A percentile compares a stretch with the other conserved stretches of the same genome.
These are phyloP conservation scores for Trichoderma sp. DNA, from an alignment of 2,329 filamentous ascomycete genomes.

Conservation along the genomic window DNA sequence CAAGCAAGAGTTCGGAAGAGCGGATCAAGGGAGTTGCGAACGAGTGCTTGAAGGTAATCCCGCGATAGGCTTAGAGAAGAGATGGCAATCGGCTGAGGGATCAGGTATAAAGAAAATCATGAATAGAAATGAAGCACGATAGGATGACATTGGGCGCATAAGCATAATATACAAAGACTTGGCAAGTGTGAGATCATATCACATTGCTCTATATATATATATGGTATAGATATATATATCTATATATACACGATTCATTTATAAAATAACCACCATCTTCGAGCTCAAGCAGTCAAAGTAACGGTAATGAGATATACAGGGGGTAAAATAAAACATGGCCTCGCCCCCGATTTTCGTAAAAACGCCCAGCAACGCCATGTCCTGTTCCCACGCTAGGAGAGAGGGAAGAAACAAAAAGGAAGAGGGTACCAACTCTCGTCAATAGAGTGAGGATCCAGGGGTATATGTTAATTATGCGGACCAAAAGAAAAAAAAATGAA, in stretches of 20 bases:
- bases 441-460: conserved; percentile 9
- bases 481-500: background rate
- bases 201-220: background rate
- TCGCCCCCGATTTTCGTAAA: background rate
- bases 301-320: background rate
- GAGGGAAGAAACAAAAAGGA: background rate
- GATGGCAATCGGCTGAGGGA: background rate
- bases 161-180: background rate
- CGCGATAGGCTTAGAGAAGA: background rate
- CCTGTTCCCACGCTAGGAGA: background rate
- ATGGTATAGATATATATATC: background rate
- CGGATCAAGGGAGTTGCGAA: conserved; percentile 47
- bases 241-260: conserved; percentile 6
- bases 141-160: background rate
- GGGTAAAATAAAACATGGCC: background rate
- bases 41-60: conserved; percentile 43
- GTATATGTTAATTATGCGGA: conserved; percentile 13
- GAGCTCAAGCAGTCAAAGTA: background rate
- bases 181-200: background rate
- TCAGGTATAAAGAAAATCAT: background rate
- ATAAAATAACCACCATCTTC: background rate
- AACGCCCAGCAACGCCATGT: conserved; percentile 15
- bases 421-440: background rate
- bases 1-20: conserved; percentile 45
- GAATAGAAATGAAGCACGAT: conserved; percentile 3